Evolutionary conservation across 2,329 filamentous ascomycete genomes (phyloP), one percentile per base, ranked within the genome.

Genomic region (Mollisia scopiformis): DNA sequence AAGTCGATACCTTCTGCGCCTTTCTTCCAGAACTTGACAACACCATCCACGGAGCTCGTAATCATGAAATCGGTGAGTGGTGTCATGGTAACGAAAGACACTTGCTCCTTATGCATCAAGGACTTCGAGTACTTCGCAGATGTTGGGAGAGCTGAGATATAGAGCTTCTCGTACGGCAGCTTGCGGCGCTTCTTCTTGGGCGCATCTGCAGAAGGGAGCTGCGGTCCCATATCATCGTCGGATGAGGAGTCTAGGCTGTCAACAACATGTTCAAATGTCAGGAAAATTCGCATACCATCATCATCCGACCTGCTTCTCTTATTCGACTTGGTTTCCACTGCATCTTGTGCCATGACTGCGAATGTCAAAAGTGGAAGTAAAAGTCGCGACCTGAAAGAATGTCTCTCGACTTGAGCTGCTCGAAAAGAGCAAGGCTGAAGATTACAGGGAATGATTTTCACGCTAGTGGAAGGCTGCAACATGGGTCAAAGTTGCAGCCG

Each of bases 11-110:
- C 92, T 33, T 91, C 88, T 1, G 87, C 88, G 66, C 91, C 85
- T 79, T 99, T 99, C 80, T 99, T 99, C 95, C 95, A 99, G 75
- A 99, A 99, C 76, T 99, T 99, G 69, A 98, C 94, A 0, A 94
- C 90, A n/a, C 96, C 96, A 73, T 99, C 95, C 46, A 91, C 79
- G 0, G 95, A 98, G 63, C 91, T 92, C 1, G 95, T 99, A 64
- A 99, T 95, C 37, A 99, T 82, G 73, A 99, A 99, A 69, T 98
- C 95, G 62, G 94, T 97, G 62, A 89, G 80, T 0, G 93, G 93
- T 1, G 96, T 97, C 75, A 97, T 88, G 13, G 89, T 96, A 65
- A 92, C 86, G 71, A 93, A 98, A 59, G 90, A 86, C 53, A 99
- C 79, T 77, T 97, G 93, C 68, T 99, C 95, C 78, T 94, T 93